phyloP scores from a whole-genome alignment of 1,139 yeast genomes.

The Nadsonia starkeyi-henricii region DNA sequence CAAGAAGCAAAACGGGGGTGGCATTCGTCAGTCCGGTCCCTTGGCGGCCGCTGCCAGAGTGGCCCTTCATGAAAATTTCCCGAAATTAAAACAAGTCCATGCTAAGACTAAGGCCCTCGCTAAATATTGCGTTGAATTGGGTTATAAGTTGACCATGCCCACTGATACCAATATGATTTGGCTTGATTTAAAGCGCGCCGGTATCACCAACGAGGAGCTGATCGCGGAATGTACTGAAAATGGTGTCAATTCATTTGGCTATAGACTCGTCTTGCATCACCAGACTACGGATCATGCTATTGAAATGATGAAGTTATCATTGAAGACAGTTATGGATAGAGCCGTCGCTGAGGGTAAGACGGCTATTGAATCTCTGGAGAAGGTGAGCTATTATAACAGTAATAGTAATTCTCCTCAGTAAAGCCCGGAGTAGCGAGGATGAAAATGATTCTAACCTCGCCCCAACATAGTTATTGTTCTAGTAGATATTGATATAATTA shows the following conservation, averaged over 20 bases:
- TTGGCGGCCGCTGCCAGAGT: slow-evolving; percentile 67
- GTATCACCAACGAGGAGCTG: slow-evolving; percentile 41
- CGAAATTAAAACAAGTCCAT: slow-evolving; percentile 46
- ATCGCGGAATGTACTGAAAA: slow-evolving; percentile 43
- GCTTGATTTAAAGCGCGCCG: slow-evolving; percentile 47
- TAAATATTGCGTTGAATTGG: slow-evolving; percentile 34
- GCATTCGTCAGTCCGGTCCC: slow-evolving; percentile 81
- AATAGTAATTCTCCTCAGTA: neutral
- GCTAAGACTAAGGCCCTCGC: slow-evolving; percentile 56
- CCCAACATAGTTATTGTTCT: no score
- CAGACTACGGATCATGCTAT: slow-evolving; percentile 57
- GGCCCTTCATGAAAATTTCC: slow-evolving; percentile 66
- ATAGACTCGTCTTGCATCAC: slow-evolving; percentile 71
- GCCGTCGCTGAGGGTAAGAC: slow-evolving; percentile 8
- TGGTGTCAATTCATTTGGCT: slow-evolving; percentile 55
- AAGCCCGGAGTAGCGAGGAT: no score
- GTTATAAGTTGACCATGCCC: slow-evolving; percentile 53
- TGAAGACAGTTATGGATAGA: slow-evolving; percentile 35
- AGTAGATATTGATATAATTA: no score
- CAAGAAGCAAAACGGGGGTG: slow-evolving; percentile 91
- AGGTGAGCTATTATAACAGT: neutral
- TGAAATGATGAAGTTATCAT: slow-evolving; percentile 47
- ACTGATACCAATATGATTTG: slow-evolving; percentile 82
- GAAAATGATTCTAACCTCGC: no score
- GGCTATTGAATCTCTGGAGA: neutral